Evolutionary conservation across 148 eudicot species (phyloP), one percentile per base, ranked within the genome.

Genomic region (Chenopodium berlandieri): DNA sequence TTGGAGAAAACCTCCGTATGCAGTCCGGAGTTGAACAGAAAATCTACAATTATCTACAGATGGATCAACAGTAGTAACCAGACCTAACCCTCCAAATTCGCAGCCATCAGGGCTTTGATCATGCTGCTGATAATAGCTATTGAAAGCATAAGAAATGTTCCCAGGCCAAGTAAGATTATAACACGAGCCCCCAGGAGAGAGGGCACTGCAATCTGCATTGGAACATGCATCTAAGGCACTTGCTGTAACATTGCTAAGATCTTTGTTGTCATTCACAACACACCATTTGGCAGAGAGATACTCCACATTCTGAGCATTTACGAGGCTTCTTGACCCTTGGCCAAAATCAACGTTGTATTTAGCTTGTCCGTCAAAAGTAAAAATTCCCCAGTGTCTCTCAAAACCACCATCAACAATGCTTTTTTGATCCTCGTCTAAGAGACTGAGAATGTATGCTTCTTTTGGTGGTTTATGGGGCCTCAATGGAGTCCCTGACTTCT

Each of bases 321-420:
- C 86, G 19, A 91, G 86, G 71, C 83, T 82, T 80, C 77, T 87
- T 8, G 88, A 86, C 76, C 89, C 90, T 82, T 85, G 84, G 13
- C 91, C 88, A 23, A 93, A 84, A 79, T 89, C 87, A 71, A 90
- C 82, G 12, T 75, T 86, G 85, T 95, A 95, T 79, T 95, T 95
- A 79, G 94, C 93, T 85, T 93, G 97, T n/a, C 98, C 98, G 64
- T 95, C 98, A 63, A 95, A 95, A 62, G 96, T 92, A 83, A 95
- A 95, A 67, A 93, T 44, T 25, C 97, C 98, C 94, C 94, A 93
- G 76, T 95, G 97, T 77, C 96, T 89, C 80, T 95, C 96, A 32
- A 90, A 95, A 77, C 83, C 83, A 47, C 97, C 96, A 9, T 78
- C 72, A 30, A 71, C 82, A 34, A 82, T 86, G 87, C 82, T 91